A percentile compares a stretch with the other conserved stretches of the same genome.
These are phyloP conservation scores for Violaceomyces palustris DNA, from an alignment of 1,284 basidiomycete species.

Conservation along the genomic window DNA sequence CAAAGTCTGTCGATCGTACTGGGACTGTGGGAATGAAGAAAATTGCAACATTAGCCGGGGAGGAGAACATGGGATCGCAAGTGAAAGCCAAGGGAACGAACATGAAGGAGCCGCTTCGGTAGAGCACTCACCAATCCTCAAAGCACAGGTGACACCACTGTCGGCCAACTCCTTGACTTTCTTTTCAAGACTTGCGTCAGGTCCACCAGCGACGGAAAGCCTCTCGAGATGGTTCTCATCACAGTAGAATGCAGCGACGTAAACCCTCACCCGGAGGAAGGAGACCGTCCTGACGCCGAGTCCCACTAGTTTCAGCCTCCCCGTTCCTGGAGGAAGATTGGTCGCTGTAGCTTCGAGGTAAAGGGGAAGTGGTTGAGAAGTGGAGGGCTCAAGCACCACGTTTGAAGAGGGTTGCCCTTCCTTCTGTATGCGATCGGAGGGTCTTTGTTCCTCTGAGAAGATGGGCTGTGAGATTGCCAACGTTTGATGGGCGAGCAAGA, in stretches of 20 bases:
- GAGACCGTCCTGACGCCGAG: slow-evolving; percentile 76
- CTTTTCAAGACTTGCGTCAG: slow-evolving; percentile 11
- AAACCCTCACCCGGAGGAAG: slow-evolving; percentile 74
- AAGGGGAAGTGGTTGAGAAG: slow-evolving; percentile 16
- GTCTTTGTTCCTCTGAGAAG: too few relatives aligned
- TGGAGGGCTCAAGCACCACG: slow-evolving; percentile 16
- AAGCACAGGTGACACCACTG: slow-evolving; percentile 18
- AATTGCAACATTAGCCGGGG: too few relatives aligned
- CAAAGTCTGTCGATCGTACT: slow-evolving; percentile 71
- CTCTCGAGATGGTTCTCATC: slow-evolving; percentile 57
- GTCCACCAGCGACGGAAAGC: not conserved
- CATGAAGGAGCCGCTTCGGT: not conserved
- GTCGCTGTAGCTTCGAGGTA: slow-evolving; percentile 13
- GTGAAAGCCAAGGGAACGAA: not conserved
- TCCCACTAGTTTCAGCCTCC: slow-evolving; percentile 64
- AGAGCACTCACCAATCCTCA: slow-evolving; percentile 13
- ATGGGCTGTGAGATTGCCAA: too few relatives aligned
- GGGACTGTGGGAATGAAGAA: slow-evolving; percentile 60
- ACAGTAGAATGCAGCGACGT: slow-evolving; percentile 79
- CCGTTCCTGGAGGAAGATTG: not conserved
- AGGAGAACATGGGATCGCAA: not conserved
- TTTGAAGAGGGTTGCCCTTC: too few relatives aligned
- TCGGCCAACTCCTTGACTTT: slow-evolving; percentile 20
- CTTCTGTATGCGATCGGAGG: too few relatives aligned
- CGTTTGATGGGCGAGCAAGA: too few relatives aligned